Conservation (phyloP, 192 early-diverging fungal genomes). For the Coemansia reversa region DNA sequence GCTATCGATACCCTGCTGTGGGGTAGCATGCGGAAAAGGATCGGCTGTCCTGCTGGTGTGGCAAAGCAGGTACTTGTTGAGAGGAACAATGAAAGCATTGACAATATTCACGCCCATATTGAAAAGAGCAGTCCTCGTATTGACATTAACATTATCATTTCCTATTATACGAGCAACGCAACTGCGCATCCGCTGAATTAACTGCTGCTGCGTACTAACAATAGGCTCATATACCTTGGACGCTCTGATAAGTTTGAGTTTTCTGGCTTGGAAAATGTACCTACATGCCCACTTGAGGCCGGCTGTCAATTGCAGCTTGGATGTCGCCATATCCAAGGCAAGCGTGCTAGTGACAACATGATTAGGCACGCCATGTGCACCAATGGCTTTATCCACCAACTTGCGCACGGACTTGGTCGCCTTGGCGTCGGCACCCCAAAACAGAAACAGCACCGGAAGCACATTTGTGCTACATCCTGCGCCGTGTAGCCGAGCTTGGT, state of each 20-base stretch:
- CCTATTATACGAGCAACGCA: constrained; percentile 15
- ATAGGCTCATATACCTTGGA: constrained; percentile 22
- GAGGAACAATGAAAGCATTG: constrained; percentile 19
- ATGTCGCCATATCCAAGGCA: constrained; percentile 23
- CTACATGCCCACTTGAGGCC: constrained; percentile 37
- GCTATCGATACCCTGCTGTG: background rate
- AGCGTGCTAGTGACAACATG: constrained; percentile 10
- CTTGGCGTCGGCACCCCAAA: constrained; percentile 28
- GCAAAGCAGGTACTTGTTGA: constrained; percentile 21
- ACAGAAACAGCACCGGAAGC: constrained; percentile 31
- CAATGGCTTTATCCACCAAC: constrained; percentile 12
- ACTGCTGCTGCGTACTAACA: constrained; percentile 10
- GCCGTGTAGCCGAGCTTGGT: constrained; percentile 2
- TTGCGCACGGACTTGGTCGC: constrained; percentile 14
- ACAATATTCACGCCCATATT: constrained; percentile 25
- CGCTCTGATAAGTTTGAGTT: constrained; percentile 12
- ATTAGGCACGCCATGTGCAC: constrained; percentile 13
- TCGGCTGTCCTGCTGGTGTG: background rate
- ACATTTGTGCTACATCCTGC: constrained; percentile 2
- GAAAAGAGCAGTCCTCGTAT: constrained; percentile 13
- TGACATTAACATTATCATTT: background rate
- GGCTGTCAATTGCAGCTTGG: constrained; percentile 35
- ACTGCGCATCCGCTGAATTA: constrained; percentile 23
- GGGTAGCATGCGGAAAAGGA: constrained; percentile 8
- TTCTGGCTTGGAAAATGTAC: constrained; percentile 21